These are phyloP conservation scores for Xylariaceae sp. DNA, from an alignment of 2,329 filamentous ascomycete species.

Conservation along the genomic window DNA sequence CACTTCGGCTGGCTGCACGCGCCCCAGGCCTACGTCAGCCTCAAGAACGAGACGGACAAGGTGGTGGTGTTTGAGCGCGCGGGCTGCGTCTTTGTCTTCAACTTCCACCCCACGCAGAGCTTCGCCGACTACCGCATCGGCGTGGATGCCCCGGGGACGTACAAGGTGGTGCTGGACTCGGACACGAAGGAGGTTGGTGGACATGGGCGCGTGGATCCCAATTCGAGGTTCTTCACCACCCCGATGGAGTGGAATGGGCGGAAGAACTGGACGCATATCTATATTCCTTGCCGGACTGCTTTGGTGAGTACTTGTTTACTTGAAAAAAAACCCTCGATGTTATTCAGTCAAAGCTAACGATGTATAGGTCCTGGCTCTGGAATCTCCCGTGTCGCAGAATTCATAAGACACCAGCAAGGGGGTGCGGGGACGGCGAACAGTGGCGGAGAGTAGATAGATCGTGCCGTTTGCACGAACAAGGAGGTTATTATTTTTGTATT, in stretches of 20 bases:
- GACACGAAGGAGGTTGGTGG: constrained; percentile 78
- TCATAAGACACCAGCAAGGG: constrained; percentile 1
- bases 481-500: too few species aligned
- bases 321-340: background rate
- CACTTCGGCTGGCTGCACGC: constrained; percentile 89
- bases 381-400: constrained; percentile 33
- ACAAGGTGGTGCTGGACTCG: constrained; percentile 78
- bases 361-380: constrained; percentile 49
- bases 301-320: constrained; percentile 56
- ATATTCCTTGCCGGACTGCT: constrained; percentile 79
- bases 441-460: too few species aligned
- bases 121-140: constrained; percentile 92
- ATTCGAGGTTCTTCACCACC: constrained; percentile 89
- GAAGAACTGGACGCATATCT: constrained; percentile 88
- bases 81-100: constrained; percentile 90
- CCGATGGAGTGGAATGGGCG: constrained; percentile 85
- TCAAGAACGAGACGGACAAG: constrained; percentile 93
- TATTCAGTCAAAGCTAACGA: background rate
- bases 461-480: too few species aligned
- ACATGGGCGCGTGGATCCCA: constrained; percentile 69
- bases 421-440: background rate
- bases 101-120: constrained; percentile 82
- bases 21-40: constrained; percentile 82
- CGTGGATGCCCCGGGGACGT: constrained; percentile 78
- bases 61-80: constrained; percentile 93